Percentiles rank a stretch among this genome's conserved stretches.
phyloP scores from a whole-genome alignment of 2,329 filamentous ascomycete genomes.

The Orbilia javanica region DNA sequence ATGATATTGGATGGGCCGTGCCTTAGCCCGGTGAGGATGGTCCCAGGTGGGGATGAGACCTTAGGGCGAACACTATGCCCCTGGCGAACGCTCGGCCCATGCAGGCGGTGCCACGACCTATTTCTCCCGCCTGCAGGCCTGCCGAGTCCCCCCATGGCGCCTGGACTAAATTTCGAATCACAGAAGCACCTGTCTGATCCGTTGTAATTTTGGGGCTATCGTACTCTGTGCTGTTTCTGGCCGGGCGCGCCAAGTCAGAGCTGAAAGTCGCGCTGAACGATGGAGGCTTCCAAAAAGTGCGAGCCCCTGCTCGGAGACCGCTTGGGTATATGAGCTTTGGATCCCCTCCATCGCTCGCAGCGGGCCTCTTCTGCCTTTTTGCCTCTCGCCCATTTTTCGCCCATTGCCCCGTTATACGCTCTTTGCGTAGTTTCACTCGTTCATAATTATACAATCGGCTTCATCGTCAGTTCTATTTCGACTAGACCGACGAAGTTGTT shows the following conservation, averaged over 20 bases:
- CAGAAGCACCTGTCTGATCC: conserved; percentile 56
- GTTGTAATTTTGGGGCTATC: conserved; percentile 47
- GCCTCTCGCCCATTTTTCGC: conserved; percentile 52
- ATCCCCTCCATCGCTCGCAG: conserved; percentile 36
- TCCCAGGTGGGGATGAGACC: conserved; percentile 1
- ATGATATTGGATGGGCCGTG: conserved; percentile 10
- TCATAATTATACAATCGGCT: conserved; percentile 37
- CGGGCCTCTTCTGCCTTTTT: conserved; percentile 39
- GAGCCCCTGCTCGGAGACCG: conserved; percentile 8
- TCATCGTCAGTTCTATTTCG: conserved; percentile 44
- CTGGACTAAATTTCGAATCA: conserved; percentile 42
- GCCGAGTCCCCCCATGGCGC: conserved; percentile 50
- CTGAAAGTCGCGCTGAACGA: conserved; percentile 41
- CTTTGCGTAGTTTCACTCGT: conserved; percentile 59
- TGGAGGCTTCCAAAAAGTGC: conserved; percentile 13
- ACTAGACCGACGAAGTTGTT: conserved; percentile 37
- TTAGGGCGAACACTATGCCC: conserved; percentile 24
- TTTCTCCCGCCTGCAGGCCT: conserved; percentile 42
- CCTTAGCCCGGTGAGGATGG: conserved; percentile 46
- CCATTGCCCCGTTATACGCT: conserved; percentile 55
- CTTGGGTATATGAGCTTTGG: conserved; percentile 50
- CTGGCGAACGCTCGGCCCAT: conserved; percentile 38
- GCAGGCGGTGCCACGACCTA: conserved; percentile 50
- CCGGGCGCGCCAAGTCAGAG: conserved; percentile 52
- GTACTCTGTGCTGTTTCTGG: conserved; percentile 25